Conservation (phyloP, 2,329 filamentous ascomycete species). For the Rosellinia necatrix region DNA sequence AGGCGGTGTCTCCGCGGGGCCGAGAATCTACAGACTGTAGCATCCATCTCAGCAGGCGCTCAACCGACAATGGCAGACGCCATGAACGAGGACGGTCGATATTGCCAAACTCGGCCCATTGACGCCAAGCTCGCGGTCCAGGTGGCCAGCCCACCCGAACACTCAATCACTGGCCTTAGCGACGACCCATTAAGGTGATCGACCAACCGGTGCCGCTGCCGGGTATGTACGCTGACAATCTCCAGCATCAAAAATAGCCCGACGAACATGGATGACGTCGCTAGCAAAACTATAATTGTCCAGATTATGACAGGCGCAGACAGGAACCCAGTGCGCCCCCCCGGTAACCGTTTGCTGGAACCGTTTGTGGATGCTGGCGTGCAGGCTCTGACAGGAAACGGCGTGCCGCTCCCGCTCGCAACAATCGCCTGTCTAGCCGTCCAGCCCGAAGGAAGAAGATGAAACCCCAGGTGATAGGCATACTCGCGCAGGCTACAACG, state of each 20-base stretch:
- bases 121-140: slow-evolving; percentile 6
- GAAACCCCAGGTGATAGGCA: neutral
- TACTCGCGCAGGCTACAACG: neutral
- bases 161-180: slow-evolving; percentile 7
- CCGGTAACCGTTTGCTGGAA: slow-evolving; percentile 3
- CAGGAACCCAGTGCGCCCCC: slow-evolving; percentile 9
- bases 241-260: slow-evolving; percentile 16
- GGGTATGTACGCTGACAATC: slow-evolving; percentile 15
- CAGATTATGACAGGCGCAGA: slow-evolving; percentile 11
- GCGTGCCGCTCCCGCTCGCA: slow-evolving; percentile 2
- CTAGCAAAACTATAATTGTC: slow-evolving; percentile 12
- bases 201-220: slow-evolving; percentile 28
- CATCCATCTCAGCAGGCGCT: slow-evolving; percentile 4
- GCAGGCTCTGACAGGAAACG: neutral
- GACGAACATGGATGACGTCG: slow-evolving; percentile 19
- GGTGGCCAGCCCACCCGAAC: slow-evolving; percentile 10
- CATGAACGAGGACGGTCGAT: slow-evolving; percentile 13
- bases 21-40: neutral
- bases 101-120: slow-evolving; percentile 15
- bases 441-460: neutral
- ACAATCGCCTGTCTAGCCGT: too few species aligned
- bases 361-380: neutral
- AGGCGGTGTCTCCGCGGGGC: slow-evolving; percentile 10
- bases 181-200: slow-evolving; percentile 16
- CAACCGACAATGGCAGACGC: slow-evolving; percentile 5